phyloP scores from a whole-genome alignment of 148 eudicot species.

The Rhododendron ovatum region DNA sequence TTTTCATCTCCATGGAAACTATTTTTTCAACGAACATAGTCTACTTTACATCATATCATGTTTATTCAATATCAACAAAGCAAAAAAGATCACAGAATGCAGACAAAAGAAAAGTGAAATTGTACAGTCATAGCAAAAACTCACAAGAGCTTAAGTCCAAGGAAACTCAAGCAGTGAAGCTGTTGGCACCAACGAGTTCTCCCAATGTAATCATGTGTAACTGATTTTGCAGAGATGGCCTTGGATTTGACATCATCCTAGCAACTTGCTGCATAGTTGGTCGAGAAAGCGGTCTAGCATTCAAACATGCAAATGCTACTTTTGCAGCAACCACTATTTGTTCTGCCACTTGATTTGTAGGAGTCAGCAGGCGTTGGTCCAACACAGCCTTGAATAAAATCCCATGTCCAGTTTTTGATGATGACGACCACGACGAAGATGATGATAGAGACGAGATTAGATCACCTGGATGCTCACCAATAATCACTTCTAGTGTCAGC shows the following conservation, averaged over 20 bases:
- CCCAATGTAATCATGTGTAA: not conserved
- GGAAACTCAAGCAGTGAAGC: not conserved
- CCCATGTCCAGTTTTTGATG: not conserved
- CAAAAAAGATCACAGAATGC: not conserved
- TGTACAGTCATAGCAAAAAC: not conserved
- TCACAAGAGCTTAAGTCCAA: not conserved
- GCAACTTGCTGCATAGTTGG: constrained; percentile 5
- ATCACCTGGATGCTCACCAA: not conserved
- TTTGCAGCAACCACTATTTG: not conserved
- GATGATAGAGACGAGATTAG: not conserved
- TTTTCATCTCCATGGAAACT: too few species aligned
- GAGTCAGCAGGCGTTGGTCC: constrained; percentile 3
- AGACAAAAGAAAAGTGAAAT: not conserved
- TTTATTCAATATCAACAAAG: not conserved
- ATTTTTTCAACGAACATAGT: too few species aligned
- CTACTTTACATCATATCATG: not conserved
- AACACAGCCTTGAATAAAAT: not conserved
- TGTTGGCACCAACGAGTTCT: not conserved
- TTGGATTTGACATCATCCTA: not conserved
- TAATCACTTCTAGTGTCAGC: not conserved
- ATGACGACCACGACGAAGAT: not conserved
- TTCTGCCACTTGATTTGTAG: not conserved
- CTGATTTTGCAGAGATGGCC: not conserved
- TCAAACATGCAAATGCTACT: constrained; percentile 1
- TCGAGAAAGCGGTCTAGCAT: not conserved